phyloP scores from a whole-genome alignment of 2,329 filamentous ascomycete genomes.

The Exophiala spinifera region DNA sequence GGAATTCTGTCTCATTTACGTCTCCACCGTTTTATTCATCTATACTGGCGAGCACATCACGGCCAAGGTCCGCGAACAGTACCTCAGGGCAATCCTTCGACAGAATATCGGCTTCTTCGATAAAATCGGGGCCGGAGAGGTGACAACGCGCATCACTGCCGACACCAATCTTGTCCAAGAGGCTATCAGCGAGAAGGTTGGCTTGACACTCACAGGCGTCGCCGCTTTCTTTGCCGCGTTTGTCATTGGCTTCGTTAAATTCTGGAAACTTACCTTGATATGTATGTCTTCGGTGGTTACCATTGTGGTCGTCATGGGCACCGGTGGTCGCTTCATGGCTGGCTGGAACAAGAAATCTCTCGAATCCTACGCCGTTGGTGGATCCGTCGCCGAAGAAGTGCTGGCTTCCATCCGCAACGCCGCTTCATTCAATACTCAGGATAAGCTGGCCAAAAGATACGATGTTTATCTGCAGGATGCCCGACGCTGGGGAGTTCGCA shows the following conservation, averaged over 20 bases:
- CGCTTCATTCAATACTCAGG: slow-evolving; percentile 88
- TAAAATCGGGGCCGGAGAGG: slow-evolving; percentile 85
- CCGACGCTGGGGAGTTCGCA: slow-evolving; percentile 70
- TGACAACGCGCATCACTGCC: slow-evolving; percentile 89
- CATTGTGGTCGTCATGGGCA: slow-evolving; percentile 72
- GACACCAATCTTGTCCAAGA: slow-evolving; percentile 93
- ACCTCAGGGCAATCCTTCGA: slow-evolving; percentile 76
- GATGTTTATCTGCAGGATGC: slow-evolving; percentile 70
- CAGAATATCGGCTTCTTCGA: slow-evolving; percentile 95
- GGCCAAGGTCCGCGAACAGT: slow-evolving; percentile 75
- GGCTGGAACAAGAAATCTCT: slow-evolving; percentile 77
- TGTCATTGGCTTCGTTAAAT: slow-evolving; percentile 83
- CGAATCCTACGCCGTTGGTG: slow-evolving; percentile 76
- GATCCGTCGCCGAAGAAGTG: slow-evolving; percentile 88
- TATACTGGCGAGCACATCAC: slow-evolving; percentile 78
- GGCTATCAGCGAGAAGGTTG: slow-evolving; percentile 86
- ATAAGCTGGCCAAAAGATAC: slow-evolving; percentile 84
- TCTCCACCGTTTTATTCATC: slow-evolving; percentile 84
- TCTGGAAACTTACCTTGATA: slow-evolving; percentile 91
- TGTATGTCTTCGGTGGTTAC: slow-evolving; percentile 77
- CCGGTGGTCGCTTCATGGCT: slow-evolving; percentile 70
- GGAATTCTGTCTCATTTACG: slow-evolving; percentile 73
- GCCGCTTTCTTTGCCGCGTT: slow-evolving; percentile 86
- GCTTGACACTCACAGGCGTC: slow-evolving; percentile 69
- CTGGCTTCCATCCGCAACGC: slow-evolving; percentile 91